These are phyloP conservation scores for Lentinus polychrous DNA, from an alignment of 1,284 basidiomycete genomes.

Conservation along the genomic window DNA sequence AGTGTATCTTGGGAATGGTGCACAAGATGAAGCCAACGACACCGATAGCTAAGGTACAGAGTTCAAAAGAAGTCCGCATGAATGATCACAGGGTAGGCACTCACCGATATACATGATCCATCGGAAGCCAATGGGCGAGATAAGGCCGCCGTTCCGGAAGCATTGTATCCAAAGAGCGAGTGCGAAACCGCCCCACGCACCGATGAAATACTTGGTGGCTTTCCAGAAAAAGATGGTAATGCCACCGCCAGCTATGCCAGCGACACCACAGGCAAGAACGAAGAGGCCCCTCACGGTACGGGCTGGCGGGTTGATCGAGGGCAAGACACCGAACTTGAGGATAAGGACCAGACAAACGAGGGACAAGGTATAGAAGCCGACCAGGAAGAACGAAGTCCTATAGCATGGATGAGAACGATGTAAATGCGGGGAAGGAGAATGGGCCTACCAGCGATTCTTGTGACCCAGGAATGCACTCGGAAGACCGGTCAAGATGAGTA, in stretches of 20 bases:
- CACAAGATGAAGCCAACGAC: slow-evolving; percentile 43
- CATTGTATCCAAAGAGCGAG: slow-evolving; percentile 85
- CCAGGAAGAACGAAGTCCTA: slow-evolving; percentile 90
- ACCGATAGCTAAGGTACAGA: slow-evolving; percentile 28
- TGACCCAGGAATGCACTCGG: slow-evolving; percentile 89
- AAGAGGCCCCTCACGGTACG: slow-evolving; percentile 83
- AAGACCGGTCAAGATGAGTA: slow-evolving; percentile 85
- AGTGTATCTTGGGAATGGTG: slow-evolving; percentile 56
- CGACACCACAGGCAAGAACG: slow-evolving; percentile 75
- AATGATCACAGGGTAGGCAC: slow-evolving; percentile 21
- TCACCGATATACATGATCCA: slow-evolving; percentile 86
- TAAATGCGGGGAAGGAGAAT: slow-evolving; percentile 18
- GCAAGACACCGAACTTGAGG: slow-evolving; percentile 81
- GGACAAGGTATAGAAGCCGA: slow-evolving; percentile 84
- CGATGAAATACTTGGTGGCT: slow-evolving; percentile 78
- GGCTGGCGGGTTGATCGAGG: slow-evolving; percentile 75
- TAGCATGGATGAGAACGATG: slow-evolving; percentile 8
- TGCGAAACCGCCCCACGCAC: slow-evolving; percentile 85
- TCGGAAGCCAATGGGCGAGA: slow-evolving; percentile 67
- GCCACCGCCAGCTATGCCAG: slow-evolving; percentile 78
- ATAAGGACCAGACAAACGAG: slow-evolving; percentile 86
- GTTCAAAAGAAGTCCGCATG: slow-evolving; percentile 39
- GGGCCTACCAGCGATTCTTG: slow-evolving; percentile 88
- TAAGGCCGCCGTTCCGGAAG: slow-evolving; percentile 76
- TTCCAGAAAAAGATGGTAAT: slow-evolving; percentile 89